Conservation (phyloP, 1,284 basidiomycete genomes). For the Calocybe gambosa region DNA sequence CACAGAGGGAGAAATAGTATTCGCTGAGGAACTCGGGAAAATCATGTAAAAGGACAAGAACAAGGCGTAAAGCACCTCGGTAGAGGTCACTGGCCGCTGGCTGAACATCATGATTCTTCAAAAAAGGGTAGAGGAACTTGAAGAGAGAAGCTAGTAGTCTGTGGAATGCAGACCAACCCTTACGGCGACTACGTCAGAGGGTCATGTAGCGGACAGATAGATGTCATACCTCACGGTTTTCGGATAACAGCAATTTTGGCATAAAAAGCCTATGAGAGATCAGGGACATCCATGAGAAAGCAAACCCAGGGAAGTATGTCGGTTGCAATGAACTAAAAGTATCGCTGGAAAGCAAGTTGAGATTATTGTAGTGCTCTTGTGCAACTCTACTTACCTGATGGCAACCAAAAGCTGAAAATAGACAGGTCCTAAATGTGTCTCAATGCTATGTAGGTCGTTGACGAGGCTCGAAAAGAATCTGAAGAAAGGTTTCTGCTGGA, state of each 20-base stretch:
- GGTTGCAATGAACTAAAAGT: constrained; percentile 96
- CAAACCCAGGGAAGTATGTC: constrained; percentile 95
- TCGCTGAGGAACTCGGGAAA: constrained; percentile 98
- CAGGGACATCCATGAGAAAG: constrained; percentile 97
- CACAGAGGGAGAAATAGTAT: constrained; percentile 94
- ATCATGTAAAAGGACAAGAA: constrained; percentile 95
- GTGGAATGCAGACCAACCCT: constrained; percentile 96
- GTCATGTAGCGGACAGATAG: not conserved
- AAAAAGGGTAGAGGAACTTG: constrained; percentile 91
- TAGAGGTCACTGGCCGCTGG: constrained; percentile 87
- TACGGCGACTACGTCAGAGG: constrained; percentile 9
- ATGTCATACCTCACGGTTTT: constrained; percentile 68
- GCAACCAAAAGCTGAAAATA: constrained; percentile 89
- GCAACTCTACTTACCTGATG: constrained; percentile 55
- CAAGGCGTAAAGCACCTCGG: constrained; percentile 85
- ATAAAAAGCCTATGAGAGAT: constrained; percentile 97
- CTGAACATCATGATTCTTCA: constrained; percentile 77
- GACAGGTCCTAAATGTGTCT: constrained; percentile 76
- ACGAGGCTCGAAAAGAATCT: constrained; percentile 97
- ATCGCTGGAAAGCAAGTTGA: constrained; percentile 51
- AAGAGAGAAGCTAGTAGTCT: constrained; percentile 89
- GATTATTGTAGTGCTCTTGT: not conserved
- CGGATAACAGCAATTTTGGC: constrained; percentile 85
- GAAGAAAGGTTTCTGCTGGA: constrained; percentile 98
- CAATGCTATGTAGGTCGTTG: constrained; percentile 85